Evolutionary conservation across 345 rosid species (phyloP).

Genomic region (Citrus glauca): DNA sequence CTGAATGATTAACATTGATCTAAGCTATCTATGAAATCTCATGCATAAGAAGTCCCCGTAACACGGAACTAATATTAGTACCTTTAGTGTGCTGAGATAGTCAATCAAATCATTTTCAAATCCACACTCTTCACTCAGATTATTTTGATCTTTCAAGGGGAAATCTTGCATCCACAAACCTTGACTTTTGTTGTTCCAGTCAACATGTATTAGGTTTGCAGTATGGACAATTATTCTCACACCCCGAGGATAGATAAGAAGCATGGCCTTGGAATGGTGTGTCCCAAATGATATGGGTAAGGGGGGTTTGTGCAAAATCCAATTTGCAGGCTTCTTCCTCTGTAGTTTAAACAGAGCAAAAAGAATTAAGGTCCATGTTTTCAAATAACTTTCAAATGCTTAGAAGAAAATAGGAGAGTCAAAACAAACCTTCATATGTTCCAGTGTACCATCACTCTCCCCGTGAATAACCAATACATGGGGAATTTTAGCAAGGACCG

Average conservation of each 20-base stretch:
- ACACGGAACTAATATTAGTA: conserved; percentile 16
- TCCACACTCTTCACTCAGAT: conserved; percentile 40
- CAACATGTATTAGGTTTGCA: conserved; percentile 82
- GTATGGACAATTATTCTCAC: conserved; percentile 87
- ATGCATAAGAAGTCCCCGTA: not conserved
- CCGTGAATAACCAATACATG: conserved; percentile 86
- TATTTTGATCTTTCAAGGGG: conserved; percentile 81
- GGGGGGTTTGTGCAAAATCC: conserved; percentile 91
- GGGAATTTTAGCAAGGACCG: conserved; percentile 60
- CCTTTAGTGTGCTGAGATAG: conserved; percentile 82
- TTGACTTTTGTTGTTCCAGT: conserved; percentile 97
- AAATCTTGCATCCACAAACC: conserved; percentile 99
- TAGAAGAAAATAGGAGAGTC: not conserved
- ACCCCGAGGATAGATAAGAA: conserved; percentile 82
- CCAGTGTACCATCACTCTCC: conserved; percentile 75
- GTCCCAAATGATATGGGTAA: conserved; percentile 89
- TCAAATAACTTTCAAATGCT: not conserved
- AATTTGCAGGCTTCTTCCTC: conserved; percentile 75
- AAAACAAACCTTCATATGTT: conserved; percentile 70
- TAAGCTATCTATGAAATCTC: not conserved
- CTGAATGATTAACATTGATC: not conserved
- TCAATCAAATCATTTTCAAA: conserved; percentile 84
- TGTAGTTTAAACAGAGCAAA: conserved; percentile 23
- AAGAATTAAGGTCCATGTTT: not conserved
- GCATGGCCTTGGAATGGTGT: conserved; percentile 90